phyloP scores from a whole-genome alignment of 1,284 basidiomycete species.

The Anthracocystis walkeri region DNA sequence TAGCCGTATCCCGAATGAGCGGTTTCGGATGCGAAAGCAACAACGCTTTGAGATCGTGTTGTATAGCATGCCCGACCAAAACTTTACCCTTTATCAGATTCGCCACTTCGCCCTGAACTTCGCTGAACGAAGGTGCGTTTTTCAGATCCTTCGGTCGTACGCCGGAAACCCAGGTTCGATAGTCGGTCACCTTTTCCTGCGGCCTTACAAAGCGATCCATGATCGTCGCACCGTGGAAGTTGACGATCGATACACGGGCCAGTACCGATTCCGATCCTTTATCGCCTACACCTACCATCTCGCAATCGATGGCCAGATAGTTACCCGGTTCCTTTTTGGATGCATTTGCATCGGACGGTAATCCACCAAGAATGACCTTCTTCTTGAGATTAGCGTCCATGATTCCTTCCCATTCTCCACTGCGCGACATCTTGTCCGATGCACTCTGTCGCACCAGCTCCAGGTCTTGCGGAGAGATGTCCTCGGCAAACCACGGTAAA shows the following conservation, averaged over 20 bases:
- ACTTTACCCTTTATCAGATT: conserved; percentile 83
- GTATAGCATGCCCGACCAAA: conserved; percentile 91
- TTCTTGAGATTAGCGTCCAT: conserved; percentile 53
- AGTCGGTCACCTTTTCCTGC: conserved; percentile 90
- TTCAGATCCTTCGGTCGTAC: conserved; percentile 82
- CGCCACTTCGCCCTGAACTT: conserved; percentile 84
- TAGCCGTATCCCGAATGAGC: conserved; percentile 85
- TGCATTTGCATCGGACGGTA: conserved; percentile 28
- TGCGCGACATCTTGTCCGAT: conserved; percentile 34
- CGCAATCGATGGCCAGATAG: conserved; percentile 89
- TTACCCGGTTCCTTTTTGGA: conserved; percentile 74
- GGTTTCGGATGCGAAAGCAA: conserved; percentile 88
- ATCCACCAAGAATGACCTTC: conserved; percentile 54
- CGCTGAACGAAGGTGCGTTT: conserved; percentile 79
- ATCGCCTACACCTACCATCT: conserved; percentile 95
- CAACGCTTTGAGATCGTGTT: conserved; percentile 90
- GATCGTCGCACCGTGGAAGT: conserved; percentile 84
- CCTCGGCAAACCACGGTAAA: conserved; percentile 66
- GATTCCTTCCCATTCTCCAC: conserved; percentile 56
- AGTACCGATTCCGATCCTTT: conserved; percentile 84
- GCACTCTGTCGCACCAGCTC: conserved; percentile 51
- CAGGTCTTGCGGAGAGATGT: conserved; percentile 62
- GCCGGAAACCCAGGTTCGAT: conserved; percentile 91
- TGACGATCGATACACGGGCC: conserved; percentile 91
- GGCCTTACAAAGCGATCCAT: conserved; percentile 90